These are phyloP conservation scores for Physcomitrium patens DNA, from an alignment of 225 moss, liverwort and hornwort genomes.

Conservation along the genomic window DNA sequence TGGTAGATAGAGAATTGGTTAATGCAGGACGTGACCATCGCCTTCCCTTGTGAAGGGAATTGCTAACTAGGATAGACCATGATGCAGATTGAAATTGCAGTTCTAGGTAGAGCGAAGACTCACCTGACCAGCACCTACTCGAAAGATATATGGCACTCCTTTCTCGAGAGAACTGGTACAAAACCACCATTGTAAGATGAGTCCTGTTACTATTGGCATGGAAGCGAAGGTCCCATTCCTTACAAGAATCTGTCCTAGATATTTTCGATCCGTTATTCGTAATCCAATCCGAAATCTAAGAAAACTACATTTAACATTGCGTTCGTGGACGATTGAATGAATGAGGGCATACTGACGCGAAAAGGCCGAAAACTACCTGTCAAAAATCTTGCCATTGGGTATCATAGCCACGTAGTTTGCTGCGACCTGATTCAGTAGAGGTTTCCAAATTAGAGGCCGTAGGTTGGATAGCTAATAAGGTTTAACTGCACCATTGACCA, in stretches of 20 bases:
- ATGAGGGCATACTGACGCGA: neutral
- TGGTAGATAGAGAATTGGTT: neutral
- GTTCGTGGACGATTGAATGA: neutral
- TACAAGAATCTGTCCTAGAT: neutral
- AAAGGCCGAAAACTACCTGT: conserved; percentile 57
- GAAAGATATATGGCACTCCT: conserved; percentile 87
- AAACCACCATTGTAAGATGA: conserved; percentile 10
- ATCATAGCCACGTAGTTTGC: conserved; percentile 98
- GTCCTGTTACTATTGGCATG: neutral
- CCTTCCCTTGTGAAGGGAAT: neutral
- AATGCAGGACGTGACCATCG: neutral
- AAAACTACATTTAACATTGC: no score
- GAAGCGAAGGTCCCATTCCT: no score
- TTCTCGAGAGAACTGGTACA: conserved; percentile 87
- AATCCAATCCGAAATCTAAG: no score
- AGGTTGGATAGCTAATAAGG: neutral
- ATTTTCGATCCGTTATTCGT: no score
- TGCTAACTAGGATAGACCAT: neutral
- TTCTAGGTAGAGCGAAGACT: neutral
- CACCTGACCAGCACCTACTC: conserved; percentile 92
- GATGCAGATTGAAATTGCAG: neutral
- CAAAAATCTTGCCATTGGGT: conserved; percentile 91
- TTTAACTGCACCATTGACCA: neutral
- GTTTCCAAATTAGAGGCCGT: conserved; percentile 27
- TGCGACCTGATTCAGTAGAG: conserved; percentile 62